A percentile compares a stretch with the other conserved stretches of the same genome.
Evolutionary conservation across 148 eudicot genomes (phyloP).

Genomic region (Selenicereus undatus): DNA sequence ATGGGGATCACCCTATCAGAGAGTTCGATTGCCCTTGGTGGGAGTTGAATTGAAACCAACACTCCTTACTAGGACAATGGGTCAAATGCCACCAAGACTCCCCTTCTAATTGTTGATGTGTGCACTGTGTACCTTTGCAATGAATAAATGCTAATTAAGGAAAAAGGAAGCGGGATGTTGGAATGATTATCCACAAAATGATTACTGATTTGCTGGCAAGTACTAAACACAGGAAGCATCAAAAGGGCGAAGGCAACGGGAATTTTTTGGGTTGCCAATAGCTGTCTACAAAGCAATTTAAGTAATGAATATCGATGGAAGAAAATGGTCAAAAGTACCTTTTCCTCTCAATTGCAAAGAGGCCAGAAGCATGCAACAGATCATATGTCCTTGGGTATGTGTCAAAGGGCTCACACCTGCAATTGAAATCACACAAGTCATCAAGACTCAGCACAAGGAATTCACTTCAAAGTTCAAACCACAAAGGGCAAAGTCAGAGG

Average conservation of each 20-base stretch:
- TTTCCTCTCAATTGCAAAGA: slow-evolving; percentile 72
- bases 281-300: not conserved
- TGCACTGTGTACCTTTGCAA: not conserved
- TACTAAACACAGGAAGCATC: not conserved
- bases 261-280: not conserved
- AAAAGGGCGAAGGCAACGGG: not conserved
- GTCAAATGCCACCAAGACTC: not conserved
- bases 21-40: not conserved
- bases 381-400: slow-evolving; percentile 99
- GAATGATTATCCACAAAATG: not conserved
- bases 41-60: not conserved
- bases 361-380: slow-evolving; percentile 87
- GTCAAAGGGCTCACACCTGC: slow-evolving; percentile 97
- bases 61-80: not conserved
- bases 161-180: not conserved
- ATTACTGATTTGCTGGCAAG: not conserved
- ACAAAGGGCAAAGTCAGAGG: not conserved
- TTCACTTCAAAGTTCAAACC: slow-evolving; percentile 8
- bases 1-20: not conserved
- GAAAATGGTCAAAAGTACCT: slow-evolving; percentile 41
- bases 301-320: not conserved
- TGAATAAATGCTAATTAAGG: not conserved
- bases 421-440: slow-evolving; percentile 11
- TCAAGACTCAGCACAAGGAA: not conserved
- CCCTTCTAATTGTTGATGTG: not conserved